Base-by-base conservation (phyloP, 1,284 basidiomycete genomes). In the Exobasidium rhododendri region DNA sequence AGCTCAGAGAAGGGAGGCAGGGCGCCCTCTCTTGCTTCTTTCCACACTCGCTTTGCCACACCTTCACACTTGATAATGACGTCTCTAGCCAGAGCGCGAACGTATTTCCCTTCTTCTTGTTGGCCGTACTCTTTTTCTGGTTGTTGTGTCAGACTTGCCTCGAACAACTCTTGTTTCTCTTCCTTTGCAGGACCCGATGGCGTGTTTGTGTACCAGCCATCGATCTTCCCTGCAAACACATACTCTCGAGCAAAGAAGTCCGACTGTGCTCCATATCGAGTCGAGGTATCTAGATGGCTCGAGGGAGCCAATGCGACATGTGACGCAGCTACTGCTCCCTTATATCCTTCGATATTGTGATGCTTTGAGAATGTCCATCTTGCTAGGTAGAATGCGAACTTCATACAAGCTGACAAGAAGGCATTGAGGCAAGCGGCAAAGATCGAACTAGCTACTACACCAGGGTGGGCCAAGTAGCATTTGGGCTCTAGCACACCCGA, bases 401-500 rank as follows among this genome's bases (percentile, higher is more conserved):
- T 66, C 63, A 78, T 78, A 32, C 69, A 63, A 14, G 64, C 44
- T 24, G 68, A 64, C 50, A 77, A 59, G 52, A 71, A 65, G 13
- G 62, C 59, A 17, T 70, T 70, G 20, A 79, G 71, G 26, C 74
- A 74, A 20, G 71, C 75, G 30, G 71, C 68, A 57, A 80, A 76
- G 65, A 80, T 80, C 49, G 71, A 75, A 20, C 70, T 78, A 6
- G 78, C 78, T 6, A 80, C 78, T 11, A 80, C 75, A 29, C 79
- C 79, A 0, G 79, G 79, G 56, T 80, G 79, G 4, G 72, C 65
- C 26, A 75, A 65, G 59, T 70, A 74, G 47, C 69, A 71, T 44
- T 73, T 68, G 22, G 74, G 72, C 56, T 72, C 70, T 3, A 45
- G 46, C 50, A 31, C 28, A 4, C 22, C 17, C 22, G 56, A 30